phyloP scores from a whole-genome alignment of 2,329 filamentous ascomycete genomes.

The Huntiella omanensis region DNA sequence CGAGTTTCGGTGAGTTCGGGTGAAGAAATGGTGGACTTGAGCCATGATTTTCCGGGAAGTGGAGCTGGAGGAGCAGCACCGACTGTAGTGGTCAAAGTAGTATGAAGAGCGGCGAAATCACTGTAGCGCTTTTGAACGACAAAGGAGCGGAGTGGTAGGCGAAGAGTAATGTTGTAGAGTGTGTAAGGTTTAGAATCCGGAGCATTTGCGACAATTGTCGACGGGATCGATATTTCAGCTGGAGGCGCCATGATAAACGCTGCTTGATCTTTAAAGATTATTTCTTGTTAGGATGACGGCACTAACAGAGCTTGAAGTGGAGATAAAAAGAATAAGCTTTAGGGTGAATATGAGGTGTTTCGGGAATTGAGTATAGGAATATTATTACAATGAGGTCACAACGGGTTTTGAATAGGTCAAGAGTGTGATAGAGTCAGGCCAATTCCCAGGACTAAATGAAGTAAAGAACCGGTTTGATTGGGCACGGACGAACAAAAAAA shows the following conservation, averaged over 20 bases:
- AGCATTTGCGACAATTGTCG: conserved; percentile 34
- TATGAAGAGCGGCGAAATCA: conserved; percentile 53
- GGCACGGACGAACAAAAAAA: not conserved
- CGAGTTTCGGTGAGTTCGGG: conserved; percentile 52
- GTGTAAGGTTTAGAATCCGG: conserved; percentile 49
- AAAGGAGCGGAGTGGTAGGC: conserved; percentile 57
- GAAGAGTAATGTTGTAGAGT: conserved; percentile 59
- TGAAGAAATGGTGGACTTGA: conserved; percentile 52
- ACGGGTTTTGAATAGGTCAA: too few species aligned
- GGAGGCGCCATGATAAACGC: conserved; percentile 37
- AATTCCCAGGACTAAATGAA: not conserved
- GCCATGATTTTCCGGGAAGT: conserved; percentile 58
- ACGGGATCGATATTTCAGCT: conserved; percentile 47
- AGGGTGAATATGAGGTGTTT: too few species aligned
- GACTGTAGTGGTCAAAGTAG: conserved; percentile 37
- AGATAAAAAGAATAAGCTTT: too few species aligned
- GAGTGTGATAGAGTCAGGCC: too few species aligned
- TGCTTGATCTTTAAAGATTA: too few species aligned
- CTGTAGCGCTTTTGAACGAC: conserved; percentile 68
- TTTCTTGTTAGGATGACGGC: too few species aligned
- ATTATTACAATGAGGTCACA: too few species aligned
- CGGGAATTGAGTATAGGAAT: too few species aligned
- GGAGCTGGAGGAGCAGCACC: conserved; percentile 45
- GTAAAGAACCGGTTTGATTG: not conserved
- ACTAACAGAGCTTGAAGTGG: too few species aligned